Percentiles rank a stretch among this genome's conserved stretches.
Conservation (phyloP, 2,329 filamentous ascomycete species). For the Penicillium hordei region DNA sequence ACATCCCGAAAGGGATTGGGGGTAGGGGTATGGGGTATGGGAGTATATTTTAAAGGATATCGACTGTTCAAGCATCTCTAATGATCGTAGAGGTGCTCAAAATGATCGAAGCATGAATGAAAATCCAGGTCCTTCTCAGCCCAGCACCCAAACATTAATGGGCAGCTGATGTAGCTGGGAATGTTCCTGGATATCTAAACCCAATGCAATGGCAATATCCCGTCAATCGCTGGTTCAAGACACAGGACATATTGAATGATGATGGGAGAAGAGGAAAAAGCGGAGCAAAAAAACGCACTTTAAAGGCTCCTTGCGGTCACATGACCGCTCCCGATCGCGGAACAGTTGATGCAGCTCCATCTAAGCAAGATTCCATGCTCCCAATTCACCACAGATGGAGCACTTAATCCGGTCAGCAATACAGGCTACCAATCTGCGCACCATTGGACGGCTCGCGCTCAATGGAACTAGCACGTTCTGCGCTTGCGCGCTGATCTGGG, state of each 20-base stretch:
- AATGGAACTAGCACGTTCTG: slow-evolving; percentile 38
- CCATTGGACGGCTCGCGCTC: slow-evolving; percentile 30
- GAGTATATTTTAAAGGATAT: neutral
- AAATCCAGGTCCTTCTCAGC: neutral
- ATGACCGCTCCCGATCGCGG: slow-evolving; percentile 12
- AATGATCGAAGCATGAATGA: neutral
- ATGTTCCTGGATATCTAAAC: neutral
- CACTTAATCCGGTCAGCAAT: slow-evolving; percentile 31
- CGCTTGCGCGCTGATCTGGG: slow-evolving; percentile 41
- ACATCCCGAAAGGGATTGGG: slow-evolving; percentile 9
- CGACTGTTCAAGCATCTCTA: neutral
- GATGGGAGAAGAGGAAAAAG: neutral
- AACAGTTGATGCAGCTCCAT: slow-evolving; percentile 7
- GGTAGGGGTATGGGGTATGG: neutral
- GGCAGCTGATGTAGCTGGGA: slow-evolving; percentile 5
- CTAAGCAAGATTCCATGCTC: slow-evolving; percentile 2
- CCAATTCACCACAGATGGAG: slow-evolving; percentile 26
- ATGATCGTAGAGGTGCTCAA: neutral
- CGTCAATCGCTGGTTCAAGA: neutral
- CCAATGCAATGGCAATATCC: neutral
- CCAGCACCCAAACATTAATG: slow-evolving; percentile 19
- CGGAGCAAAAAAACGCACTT: slow-evolving; percentile 15
- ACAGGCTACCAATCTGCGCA: slow-evolving; percentile 21
- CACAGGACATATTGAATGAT: neutral
- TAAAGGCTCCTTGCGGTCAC: slow-evolving; percentile 13